Evolutionary conservation across 495 filamentous ascomycete species (phyloP).

Genomic region (Geopyxis carbonaria): DNA sequence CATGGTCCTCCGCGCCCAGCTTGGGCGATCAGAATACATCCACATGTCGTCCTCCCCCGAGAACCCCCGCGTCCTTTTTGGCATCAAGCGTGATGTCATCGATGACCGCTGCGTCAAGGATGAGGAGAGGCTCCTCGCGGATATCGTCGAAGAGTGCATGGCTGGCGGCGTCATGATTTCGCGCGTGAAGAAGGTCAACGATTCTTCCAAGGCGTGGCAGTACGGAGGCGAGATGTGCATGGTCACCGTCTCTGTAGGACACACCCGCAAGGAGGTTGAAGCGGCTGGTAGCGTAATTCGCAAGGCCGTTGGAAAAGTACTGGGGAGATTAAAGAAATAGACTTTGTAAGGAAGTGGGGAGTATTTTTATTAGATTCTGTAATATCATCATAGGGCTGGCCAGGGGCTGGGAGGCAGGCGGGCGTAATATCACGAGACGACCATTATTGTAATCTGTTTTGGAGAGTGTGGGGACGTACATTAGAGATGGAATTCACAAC

Average conservation of each 20-base stretch:
- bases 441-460: no score
- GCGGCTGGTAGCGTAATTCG: constrained; percentile 74
- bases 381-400: no score
- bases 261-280: constrained; percentile 87
- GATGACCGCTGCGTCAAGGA: constrained; percentile 50
- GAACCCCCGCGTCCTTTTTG: constrained; percentile 71
- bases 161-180: constrained; percentile 78
- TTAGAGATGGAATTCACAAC: no score
- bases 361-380: no score
- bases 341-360: no score
- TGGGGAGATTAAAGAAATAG: constrained; percentile 5
- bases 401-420: no score
- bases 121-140: constrained; percentile 72
- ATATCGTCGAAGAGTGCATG: constrained; percentile 78
- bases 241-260: constrained; percentile 69
- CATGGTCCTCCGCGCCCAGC: constrained; percentile 61
- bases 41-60: constrained; percentile 62
- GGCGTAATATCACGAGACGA: no score
- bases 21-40: constrained; percentile 91
- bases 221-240: constrained; percentile 51
- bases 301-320: constrained; percentile 83
- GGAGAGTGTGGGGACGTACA: no score
- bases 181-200: constrained; percentile 56
- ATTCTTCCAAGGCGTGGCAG: constrained; percentile 33
- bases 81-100: constrained; percentile 71